phyloP scores from a whole-genome alignment of 2,329 filamentous ascomycete genomes.

The Truncatella angustata region DNA sequence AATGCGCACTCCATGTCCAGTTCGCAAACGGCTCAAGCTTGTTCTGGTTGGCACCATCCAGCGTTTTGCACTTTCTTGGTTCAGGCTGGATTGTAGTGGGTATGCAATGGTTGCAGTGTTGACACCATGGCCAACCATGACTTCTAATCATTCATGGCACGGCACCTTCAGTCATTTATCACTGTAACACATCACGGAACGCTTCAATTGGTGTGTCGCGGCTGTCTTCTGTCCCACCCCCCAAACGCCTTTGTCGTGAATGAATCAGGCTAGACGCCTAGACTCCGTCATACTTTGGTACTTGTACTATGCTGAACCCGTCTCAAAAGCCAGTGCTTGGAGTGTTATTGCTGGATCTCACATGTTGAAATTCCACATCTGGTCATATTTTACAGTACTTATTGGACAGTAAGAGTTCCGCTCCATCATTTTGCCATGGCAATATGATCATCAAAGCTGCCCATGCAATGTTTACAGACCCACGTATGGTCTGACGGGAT shows the following conservation, averaged over 20 bases:
- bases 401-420: no score
- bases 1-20: background rate
- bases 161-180: background rate
- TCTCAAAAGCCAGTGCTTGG: no score
- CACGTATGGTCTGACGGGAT: background rate
- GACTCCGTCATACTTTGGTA: background rate
- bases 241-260: background rate
- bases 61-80: no score
- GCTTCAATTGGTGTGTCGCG: background rate
- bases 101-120: background rate
- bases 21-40: background rate
- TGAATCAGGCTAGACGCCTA: background rate
- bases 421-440: no score
- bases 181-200: slow-evolving; percentile 1
- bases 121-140: background rate
- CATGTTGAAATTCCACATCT: no score
- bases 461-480: no score
- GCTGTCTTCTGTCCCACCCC: background rate
- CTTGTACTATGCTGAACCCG: no score
- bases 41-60: background rate
- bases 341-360: no score
- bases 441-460: no score
- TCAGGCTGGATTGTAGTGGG: background rate
- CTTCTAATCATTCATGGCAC: background rate
- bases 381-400: no score